Evolutionary conservation across 164 flowering plant species (phyloP).

Genomic region (Umbellularia californica): DNA sequence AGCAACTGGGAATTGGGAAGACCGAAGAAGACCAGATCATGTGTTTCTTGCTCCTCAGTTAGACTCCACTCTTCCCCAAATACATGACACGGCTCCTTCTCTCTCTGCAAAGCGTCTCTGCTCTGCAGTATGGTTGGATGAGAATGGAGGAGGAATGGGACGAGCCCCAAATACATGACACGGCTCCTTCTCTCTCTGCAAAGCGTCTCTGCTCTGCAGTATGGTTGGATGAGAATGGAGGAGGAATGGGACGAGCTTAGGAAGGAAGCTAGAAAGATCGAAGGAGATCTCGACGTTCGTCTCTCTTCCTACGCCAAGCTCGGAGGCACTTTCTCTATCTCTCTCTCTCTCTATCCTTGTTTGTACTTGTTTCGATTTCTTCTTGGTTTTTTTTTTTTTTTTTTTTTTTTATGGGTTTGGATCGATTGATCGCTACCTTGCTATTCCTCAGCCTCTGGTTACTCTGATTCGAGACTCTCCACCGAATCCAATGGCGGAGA

Average conservation of each 20-base stretch:
- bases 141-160: constrained; percentile 4
- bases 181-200: neutral
- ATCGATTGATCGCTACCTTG: neutral
- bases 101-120: neutral
- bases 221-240: neutral
- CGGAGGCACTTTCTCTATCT: constrained; percentile 9
- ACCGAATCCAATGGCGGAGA: neutral
- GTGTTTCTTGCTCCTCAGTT: too few relatives aligned
- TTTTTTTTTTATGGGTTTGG: neutral
- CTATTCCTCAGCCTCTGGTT: neutral
- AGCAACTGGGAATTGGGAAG: too few relatives aligned
- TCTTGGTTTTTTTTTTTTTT: neutral
- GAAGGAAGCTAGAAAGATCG: constrained; percentile 11
- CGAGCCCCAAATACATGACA: neutral
- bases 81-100: too few relatives aligned
- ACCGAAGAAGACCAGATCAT: too few relatives aligned
- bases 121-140: neutral
- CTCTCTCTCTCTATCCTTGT: neutral
- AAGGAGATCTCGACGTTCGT: constrained; percentile 18
- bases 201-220: neutral
- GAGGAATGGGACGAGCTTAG: constrained; percentile 12
- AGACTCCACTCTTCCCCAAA: too few relatives aligned
- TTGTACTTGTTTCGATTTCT: too few relatives aligned
- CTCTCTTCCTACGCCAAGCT: constrained; percentile 15
- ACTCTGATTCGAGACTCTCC: constrained; percentile 3